These are phyloP conservation scores for Aechmea fasciata DNA, from an alignment of 176 grass and related monocot genomes.

Conservation along the genomic window DNA sequence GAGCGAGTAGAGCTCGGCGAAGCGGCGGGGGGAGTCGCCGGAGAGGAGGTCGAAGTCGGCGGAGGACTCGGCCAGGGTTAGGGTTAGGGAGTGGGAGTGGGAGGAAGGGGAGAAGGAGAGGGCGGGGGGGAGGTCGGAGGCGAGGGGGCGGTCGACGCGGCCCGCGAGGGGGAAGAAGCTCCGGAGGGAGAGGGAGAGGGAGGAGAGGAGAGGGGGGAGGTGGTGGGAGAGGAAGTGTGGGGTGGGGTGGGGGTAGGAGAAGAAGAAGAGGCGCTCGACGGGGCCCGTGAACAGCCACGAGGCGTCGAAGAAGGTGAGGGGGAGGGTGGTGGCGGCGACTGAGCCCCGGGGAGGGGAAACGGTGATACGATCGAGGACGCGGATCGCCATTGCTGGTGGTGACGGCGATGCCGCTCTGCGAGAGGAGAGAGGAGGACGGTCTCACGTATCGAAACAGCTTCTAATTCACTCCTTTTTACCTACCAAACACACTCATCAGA, in stretches of 20 bases:
- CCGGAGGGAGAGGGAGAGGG: conserved; percentile 62
- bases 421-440: background rate
- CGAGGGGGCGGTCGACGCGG: conserved; percentile 31
- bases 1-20: conserved; percentile 39
- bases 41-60: conserved; percentile 53
- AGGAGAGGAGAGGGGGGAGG: conserved; percentile 43
- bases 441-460: background rate
- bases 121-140: conserved; percentile 15
- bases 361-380: conserved; percentile 31
- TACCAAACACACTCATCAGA: conserved; percentile 30
- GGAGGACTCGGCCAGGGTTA: conserved; percentile 54
- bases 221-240: conserved; percentile 35
- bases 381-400: conserved; percentile 25
- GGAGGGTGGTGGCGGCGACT: conserved; percentile 25
- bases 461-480: conserved; percentile 5
- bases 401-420: background rate
- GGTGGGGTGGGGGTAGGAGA: conserved; percentile 36
- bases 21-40: conserved; percentile 26
- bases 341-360: conserved; percentile 29
- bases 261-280: conserved; percentile 89
- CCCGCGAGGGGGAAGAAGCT: conserved; percentile 66
- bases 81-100: conserved; percentile 26
- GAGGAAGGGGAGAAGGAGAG: conserved; percentile 52
- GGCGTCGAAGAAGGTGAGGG: conserved; percentile 85
- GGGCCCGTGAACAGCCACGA: conserved; percentile 92